Conservation (phyloP, 257 asterid genomes). For the Rehmannia glutinosa region DNA sequence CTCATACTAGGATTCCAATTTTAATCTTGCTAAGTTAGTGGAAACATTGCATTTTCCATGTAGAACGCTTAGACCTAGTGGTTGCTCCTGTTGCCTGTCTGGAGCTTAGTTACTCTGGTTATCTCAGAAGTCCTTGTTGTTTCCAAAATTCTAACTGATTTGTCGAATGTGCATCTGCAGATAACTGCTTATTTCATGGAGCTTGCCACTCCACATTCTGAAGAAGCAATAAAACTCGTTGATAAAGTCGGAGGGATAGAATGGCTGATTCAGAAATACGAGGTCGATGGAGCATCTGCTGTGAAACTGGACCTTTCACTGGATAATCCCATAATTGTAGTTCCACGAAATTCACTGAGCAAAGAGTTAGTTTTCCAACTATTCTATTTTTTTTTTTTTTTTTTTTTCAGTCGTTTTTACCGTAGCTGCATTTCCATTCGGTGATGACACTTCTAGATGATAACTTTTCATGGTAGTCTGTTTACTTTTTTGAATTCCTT, state of each 20-base stretch:
- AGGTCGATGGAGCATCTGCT: constrained; percentile 97
- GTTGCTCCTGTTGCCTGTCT: constrained; percentile 6
- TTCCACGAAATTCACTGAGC: constrained; percentile 88
- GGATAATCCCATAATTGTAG: constrained; percentile 87
- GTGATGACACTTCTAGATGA: constrained; percentile 5
- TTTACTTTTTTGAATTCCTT: neutral
- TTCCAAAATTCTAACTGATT: constrained; percentile 14
- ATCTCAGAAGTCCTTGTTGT: neutral
- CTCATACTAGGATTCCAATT: neutral
- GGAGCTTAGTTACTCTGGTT: neutral
- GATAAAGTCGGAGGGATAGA: constrained; percentile 99
- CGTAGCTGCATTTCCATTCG: constrained; percentile 10
- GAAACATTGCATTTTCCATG: neutral
- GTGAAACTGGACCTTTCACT: constrained; percentile 88
- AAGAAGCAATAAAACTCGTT: constrained; percentile 90
- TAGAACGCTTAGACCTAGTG: neutral
- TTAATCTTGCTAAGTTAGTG: neutral
- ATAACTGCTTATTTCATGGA: constrained; percentile 93
- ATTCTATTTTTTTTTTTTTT: constrained; percentile 7
- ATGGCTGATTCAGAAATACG: constrained; percentile 95
- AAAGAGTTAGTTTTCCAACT: constrained; percentile 67
- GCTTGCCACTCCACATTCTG: constrained; percentile 96
- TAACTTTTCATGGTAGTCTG: constrained; percentile 1
- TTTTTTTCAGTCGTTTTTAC: constrained; percentile 5
- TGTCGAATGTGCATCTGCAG: constrained; percentile 40